Percentiles rank a stretch among this genome's conserved stretches.
Evolutionary conservation across 2,329 filamentous ascomycete genomes (phyloP).

Genomic region (Diaporthe sp.): DNA sequence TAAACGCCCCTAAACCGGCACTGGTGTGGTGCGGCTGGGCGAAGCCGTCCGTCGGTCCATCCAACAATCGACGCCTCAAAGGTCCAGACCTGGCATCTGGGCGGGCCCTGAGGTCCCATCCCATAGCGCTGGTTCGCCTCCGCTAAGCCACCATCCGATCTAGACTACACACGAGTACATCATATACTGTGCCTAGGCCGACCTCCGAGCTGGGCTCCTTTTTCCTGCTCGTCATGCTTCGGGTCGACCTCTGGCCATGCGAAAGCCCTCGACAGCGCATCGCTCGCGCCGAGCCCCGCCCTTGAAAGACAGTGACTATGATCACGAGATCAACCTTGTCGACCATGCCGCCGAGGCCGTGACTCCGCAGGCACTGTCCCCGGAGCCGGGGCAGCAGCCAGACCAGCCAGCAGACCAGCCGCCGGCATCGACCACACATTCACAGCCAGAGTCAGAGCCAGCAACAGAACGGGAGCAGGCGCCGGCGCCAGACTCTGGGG

Average conservation of each 20-base stretch:
- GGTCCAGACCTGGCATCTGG: slow-evolving; percentile 18
- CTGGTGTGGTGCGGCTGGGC: slow-evolving; percentile 15
- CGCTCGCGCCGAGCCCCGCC: slow-evolving; percentile 67
- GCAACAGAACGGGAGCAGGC: not conserved
- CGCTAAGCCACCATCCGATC: slow-evolving; percentile 10
- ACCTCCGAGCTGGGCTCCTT: not conserved
- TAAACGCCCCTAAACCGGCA: slow-evolving; percentile 8
- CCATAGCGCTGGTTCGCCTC: slow-evolving; percentile 17
- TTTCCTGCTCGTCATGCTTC: slow-evolving; percentile 33
- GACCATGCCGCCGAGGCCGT: slow-evolving; percentile 58
- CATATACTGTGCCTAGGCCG: not conserved
- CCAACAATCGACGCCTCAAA: slow-evolving; percentile 4
- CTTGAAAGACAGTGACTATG: slow-evolving; percentile 72
- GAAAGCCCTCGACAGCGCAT: slow-evolving; percentile 49
- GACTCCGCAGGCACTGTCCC: slow-evolving; percentile 28
- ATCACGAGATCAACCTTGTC: slow-evolving; percentile 78
- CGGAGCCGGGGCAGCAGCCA: slow-evolving; percentile 20
- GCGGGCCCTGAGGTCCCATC: slow-evolving; percentile 18
- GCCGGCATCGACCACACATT: not conserved
- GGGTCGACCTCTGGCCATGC: slow-evolving; percentile 36
- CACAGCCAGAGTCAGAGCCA: not conserved
- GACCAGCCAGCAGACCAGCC: not conserved
- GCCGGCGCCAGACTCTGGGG: not conserved
- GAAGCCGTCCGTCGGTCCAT: not conserved
- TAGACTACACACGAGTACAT: too few relatives aligned